Evolutionary conservation across 2,329 filamentous ascomycete species (phyloP), one percentile per base, ranked within the genome.

Genomic region (Onygenales sp.): DNA sequence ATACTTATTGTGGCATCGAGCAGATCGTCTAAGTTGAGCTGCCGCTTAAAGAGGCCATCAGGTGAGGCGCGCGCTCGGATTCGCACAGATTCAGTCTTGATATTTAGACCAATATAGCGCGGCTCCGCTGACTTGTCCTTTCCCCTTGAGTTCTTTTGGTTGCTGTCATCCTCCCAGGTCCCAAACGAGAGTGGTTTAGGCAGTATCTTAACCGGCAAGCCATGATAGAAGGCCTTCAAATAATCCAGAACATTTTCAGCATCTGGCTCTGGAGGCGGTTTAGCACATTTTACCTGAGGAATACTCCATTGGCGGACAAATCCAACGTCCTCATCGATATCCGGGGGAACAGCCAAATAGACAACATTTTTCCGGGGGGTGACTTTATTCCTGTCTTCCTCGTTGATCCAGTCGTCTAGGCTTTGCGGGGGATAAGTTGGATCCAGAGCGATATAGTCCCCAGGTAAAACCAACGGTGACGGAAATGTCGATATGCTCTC

Each of bases 11-110:
- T 72, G 0, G 72, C 76, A 58, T 86, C 82, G 0, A 86, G 70
- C 1, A 86, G 68, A 59, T 86, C 83, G 44, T 78, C 69, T 0
- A 86, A 71, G 52, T 84, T 81, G 2, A 86, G 64, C 60, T 70
- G 66, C 7, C 58, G 54, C 4, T 42, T 14, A 31, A 80, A 81
- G 0, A 71, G 42, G 0, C 66, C 67, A 47, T 83, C 78, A 0
- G 73, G 73, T 0, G 74, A 72, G 0, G 68, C 62, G 0, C 82
- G 75, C 2, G 69, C 71, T 8, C 80, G 74, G 49, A 86, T 76
- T 0, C 79, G 74, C 3, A 76, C 74, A 36, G 70, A 61, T 27
- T 69, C 61, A 2, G 63, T 50, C 38, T 9, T 57, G 2, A 72
- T 63, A 32, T 59, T 51, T 0, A 86, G 72, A 0, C 76, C 80